Evolutionary conservation across 2,329 filamentous ascomycete species (phyloP), one percentile per base, ranked within the genome.

Genomic region (Pezicula carpinea): DNA sequence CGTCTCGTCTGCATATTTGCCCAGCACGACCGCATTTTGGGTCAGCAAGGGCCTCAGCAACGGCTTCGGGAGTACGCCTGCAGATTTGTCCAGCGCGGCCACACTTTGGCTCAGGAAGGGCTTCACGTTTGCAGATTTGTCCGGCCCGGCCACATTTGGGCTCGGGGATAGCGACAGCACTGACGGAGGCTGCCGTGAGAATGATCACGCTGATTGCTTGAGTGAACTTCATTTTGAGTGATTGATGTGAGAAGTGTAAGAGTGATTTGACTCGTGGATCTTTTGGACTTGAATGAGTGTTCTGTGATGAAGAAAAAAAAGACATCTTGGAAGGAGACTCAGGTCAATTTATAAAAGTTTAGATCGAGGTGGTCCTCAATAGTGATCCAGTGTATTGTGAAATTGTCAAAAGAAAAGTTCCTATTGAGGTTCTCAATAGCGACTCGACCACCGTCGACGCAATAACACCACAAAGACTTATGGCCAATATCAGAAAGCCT

Each of bases 151-250:
- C 33, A 41, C 55, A 60, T 26, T 36, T 52, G n/a, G 42, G 26
- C 33, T 52, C 45, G 4, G 50, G 48, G 26, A 65, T 49, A 44
- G 62, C 59, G 23, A 61, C 57, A 44, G 63, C 63, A 49, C 60
- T 51, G 32, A 61, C 59, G 18, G 66, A 66, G 42, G 66, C 66
- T 43, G 68, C 66, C 44, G 68, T 67, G 41, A 75, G 50, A 43
- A 72, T 59, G 43, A 63, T 56, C 46, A 69, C 63, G 40, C 67
- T 57, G 44, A 73, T 56, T 44, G 73, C 47, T 45, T 66, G 58
- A 53, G 69, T 63, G 60, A 75, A 55, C 66, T 74, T 77, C 75
- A 79, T 79, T 44, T 48, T 69, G 61, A 56, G 40, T 40, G 44
- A 43, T 49, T 21, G 36, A 31, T 39, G 14, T 41, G 18, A 14